Percentiles rank a stretch among this genome's conserved stretches.
Conservation (phyloP, 2,329 filamentous ascomycete genomes). For the Penicillium glabrum region DNA sequence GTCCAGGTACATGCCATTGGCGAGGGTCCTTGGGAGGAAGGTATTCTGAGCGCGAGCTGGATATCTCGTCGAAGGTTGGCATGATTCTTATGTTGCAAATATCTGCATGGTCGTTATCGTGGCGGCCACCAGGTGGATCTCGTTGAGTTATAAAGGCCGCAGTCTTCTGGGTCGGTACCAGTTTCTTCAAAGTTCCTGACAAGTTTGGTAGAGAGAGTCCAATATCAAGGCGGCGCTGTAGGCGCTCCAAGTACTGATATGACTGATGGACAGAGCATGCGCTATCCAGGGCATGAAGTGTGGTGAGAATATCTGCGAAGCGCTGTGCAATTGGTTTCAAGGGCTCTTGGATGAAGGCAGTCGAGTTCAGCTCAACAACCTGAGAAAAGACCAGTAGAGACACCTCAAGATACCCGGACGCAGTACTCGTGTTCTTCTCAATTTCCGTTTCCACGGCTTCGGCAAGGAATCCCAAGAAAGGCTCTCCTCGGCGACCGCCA, state of each 20-base stretch:
- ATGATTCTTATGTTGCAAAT: slow-evolving; percentile 36
- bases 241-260: slow-evolving; percentile 12
- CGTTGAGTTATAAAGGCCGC: slow-evolving; percentile 12
- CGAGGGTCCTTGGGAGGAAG: slow-evolving; percentile 31
- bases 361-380: slow-evolving; percentile 39
- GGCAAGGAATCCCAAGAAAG: background rate
- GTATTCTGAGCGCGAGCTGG: slow-evolving; percentile 28
- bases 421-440: background rate
- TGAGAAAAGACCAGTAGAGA: slow-evolving; percentile 26
- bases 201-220: slow-evolving; percentile 7
- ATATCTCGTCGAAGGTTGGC: slow-evolving; percentile 38
- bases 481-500: slow-evolving; percentile 27
- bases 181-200: background rate
- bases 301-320: slow-evolving; percentile 16
- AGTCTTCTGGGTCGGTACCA: background rate
- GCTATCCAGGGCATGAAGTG: slow-evolving; percentile 4
- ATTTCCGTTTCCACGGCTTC: background rate
- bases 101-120: slow-evolving; percentile 39
- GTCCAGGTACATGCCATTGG: slow-evolving; percentile 1
- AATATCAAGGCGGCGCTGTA: slow-evolving; percentile 23
- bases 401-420: slow-evolving; percentile 22
- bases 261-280: slow-evolving; percentile 15
- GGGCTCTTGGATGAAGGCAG: slow-evolving; percentile 32
- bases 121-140: slow-evolving; percentile 30
- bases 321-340: slow-evolving; percentile 16